These are phyloP conservation scores for Boletus vinaceobasis DNA, from an alignment of 768 basidiomycete species.

Conservation along the genomic window DNA sequence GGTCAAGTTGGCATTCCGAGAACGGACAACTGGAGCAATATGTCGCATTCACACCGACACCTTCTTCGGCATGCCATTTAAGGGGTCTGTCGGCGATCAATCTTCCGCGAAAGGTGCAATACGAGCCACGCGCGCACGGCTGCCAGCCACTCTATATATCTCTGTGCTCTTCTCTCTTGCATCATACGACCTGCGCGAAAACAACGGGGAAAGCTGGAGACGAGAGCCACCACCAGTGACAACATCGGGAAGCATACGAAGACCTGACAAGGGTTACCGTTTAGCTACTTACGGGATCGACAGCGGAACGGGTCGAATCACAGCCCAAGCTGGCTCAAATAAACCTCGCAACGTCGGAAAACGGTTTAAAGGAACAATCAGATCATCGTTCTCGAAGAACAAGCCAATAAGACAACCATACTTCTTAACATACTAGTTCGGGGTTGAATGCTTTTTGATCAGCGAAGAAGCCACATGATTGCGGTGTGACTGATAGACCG, in stretches of 20 bases:
- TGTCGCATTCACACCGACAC: conserved; percentile 18
- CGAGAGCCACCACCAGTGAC: conserved; percentile 11
- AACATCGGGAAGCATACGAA: conserved; percentile 5
- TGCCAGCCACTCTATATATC: conserved; percentile 24
- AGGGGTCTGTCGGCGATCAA: conserved; percentile 20
- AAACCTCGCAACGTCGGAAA: conserved; percentile 7
- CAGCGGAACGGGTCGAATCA: conserved; percentile 1
- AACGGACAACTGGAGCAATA: conserved; percentile 9
- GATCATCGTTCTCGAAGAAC: conserved; percentile 11
- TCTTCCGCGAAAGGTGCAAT: conserved; percentile 26
- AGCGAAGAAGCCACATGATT: conserved; percentile 18
- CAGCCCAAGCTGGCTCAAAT: background rate
- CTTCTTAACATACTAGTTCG: conserved; percentile 21
- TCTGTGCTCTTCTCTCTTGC: conserved; percentile 27
- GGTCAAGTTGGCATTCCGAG: conserved; percentile 23
- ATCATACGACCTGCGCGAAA: conserved; percentile 20
- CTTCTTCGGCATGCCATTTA: conserved; percentile 12
- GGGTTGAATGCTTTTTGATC: conserved; percentile 20
- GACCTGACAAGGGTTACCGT: conserved; percentile 13
- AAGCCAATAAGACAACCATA: conserved; percentile 17
- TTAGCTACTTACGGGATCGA: conserved; percentile 19
- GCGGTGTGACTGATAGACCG: background rate
- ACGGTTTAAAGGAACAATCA: conserved; percentile 12
- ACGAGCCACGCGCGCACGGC: conserved; percentile 8
- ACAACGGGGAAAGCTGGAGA: conserved; percentile 21